These are phyloP conservation scores for Candida labiduridarum DNA, from an alignment of 1,139 yeast genomes.

Conservation along the genomic window DNA sequence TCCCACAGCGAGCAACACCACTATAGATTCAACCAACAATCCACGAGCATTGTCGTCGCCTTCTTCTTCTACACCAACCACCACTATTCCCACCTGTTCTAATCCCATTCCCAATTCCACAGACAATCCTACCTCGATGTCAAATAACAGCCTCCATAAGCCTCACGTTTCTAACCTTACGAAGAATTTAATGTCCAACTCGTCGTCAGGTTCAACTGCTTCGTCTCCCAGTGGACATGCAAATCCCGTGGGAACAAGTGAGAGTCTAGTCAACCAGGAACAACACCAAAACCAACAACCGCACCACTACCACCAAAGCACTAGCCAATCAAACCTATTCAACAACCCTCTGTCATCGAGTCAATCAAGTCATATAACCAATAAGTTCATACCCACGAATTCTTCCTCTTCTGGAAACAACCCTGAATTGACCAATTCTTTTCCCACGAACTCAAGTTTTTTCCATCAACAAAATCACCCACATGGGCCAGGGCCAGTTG, in stretches of 20 bases:
- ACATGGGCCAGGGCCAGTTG: conserved; percentile 2
- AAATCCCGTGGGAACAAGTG: conserved; percentile 4
- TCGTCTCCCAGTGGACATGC: conserved; percentile 1
- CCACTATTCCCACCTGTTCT: no score
- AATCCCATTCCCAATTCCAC: no score
- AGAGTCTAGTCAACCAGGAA: conserved; percentile 5
- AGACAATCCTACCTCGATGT: background rate
- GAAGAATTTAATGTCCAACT: conserved; percentile 32
- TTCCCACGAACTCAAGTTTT: conserved; percentile 2
- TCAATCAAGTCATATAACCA: conserved; percentile 7
- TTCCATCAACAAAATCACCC: conserved; percentile 8
- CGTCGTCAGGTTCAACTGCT: background rate
- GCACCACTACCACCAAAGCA: background rate
- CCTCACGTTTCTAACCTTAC: conserved; percentile 42
- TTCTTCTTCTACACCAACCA: no score
- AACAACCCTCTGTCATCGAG: conserved; percentile 9
- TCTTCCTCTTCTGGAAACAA: background rate
- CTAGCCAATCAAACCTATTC: background rate
- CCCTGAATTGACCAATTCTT: background rate
- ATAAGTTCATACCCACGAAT: conserved; percentile 10
- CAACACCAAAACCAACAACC: background rate
- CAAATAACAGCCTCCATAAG: conserved; percentile 9
- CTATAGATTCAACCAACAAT: no score
- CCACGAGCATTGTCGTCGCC: no score
- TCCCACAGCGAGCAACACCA: no score